Base-by-base conservation (phyloP, 2,329 filamentous ascomycete genomes). In the Onygena corvina region DNA sequence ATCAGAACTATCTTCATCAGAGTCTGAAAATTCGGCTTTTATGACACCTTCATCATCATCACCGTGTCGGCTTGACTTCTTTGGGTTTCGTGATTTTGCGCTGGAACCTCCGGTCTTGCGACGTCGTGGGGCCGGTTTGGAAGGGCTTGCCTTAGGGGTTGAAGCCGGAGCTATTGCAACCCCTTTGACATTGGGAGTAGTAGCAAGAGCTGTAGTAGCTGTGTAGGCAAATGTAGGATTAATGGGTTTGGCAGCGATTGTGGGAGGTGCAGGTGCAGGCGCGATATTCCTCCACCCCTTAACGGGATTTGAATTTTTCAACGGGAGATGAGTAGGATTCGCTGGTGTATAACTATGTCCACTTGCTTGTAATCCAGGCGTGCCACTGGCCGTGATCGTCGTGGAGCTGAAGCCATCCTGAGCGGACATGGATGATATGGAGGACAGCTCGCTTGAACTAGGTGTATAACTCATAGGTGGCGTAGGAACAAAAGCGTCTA, bases 1-100 rank as follows among this genome's bases (percentile, higher is more conserved):
- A 44, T 72, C 64, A 31, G 66, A 67, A 8, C 67, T 67, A 2
- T 67, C 65, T 48, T 64, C 62, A 52, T 67, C 63, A 3, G 65
- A 66, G 52, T 58, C 62, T n/a, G 64, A 61, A 47, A 65, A 58
- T n/a, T 56, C 61, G 3, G 64, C 63, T 53, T 58, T 60, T 48
- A 64, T 61, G 38, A 64, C 53, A 18, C 57, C 59, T 35, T 66
- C 62, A 12, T 57, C 60, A 35, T 65, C 63, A 33, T 62, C 61
- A 38, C 58, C 57, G 25, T 52, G 46, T 27, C 46, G 29, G 8
- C 56, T 50, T 6, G 50, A 46, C 46, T 53, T 54, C 31, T 52
- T 52, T 29, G 50, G 49, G 27, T 48, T 53, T n/a, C 29, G 23
- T 30, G 44, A 25, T 44, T 52, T 48, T 38, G 46, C 16, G n/a